A percentile compares a stretch with the other conserved stretches of the same genome.
Evolutionary conservation across 2,329 filamentous ascomycete genomes (phyloP).

Genomic region (Chalaropsis thielavioides): DNA sequence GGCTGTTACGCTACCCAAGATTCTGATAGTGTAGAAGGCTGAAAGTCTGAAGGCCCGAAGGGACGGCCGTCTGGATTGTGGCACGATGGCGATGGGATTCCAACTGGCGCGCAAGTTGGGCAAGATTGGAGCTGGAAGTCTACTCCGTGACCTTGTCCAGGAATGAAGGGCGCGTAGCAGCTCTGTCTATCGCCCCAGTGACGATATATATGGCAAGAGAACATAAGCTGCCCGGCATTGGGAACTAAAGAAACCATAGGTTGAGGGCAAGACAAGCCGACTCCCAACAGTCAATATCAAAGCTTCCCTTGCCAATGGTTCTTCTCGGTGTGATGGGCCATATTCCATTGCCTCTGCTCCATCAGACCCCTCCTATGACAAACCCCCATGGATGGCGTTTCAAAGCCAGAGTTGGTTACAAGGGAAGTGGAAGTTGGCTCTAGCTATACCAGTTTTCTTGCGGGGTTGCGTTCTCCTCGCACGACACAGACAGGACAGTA

Average conservation of each 20-base stretch:
- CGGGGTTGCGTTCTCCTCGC: not conserved
- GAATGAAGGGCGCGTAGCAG: slow-evolving; percentile 17
- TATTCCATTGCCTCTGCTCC: not conserved
- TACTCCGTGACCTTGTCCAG: slow-evolving; percentile 4
- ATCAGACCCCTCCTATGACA: not conserved
- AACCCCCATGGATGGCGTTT: not conserved
- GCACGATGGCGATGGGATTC: slow-evolving; percentile 15
- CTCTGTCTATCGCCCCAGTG: slow-evolving; percentile 7
- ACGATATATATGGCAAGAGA: slow-evolving; percentile 17
- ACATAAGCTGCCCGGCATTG: not conserved
- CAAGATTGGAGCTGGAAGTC: not conserved
- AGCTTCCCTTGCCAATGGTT: slow-evolving; percentile 8
- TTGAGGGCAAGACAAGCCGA: slow-evolving; percentile 11
- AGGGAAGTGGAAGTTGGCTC: not conserved
- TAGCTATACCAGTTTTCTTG: not conserved
- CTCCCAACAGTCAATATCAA: slow-evolving; percentile 13
- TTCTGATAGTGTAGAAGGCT: not conserved
- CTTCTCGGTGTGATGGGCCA: not conserved
- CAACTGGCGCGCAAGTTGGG: slow-evolving; percentile 10
- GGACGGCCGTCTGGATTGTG: slow-evolving; percentile 16
- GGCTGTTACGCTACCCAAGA: not conserved
- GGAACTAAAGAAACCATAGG: not conserved
- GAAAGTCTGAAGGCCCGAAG: slow-evolving; percentile 6
- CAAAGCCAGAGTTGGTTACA: not conserved
- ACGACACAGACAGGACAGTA: not conserved